These are phyloP conservation scores for Parietichytrium sp. DNA, from an alignment of 108 stramenopile species.

Conservation along the genomic window DNA sequence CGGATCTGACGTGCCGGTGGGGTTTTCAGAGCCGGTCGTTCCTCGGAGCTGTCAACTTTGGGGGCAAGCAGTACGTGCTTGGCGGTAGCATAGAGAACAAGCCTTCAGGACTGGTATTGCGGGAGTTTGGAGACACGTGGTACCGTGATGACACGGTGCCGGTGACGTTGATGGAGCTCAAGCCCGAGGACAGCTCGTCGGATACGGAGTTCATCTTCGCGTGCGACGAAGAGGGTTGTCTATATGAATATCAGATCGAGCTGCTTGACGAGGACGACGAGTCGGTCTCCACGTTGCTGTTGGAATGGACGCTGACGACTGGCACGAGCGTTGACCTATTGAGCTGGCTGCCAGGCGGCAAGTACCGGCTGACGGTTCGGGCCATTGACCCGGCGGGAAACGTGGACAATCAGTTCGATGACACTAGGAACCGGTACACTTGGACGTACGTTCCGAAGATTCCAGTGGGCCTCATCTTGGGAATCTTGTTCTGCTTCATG, in stretches of 20 bases:
- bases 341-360: constrained; percentile 73
- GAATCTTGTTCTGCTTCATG: constrained; percentile 31
- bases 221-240: constrained; percentile 57
- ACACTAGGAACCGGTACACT: constrained; percentile 66
- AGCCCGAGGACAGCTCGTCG: constrained; percentile 54
- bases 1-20: constrained; percentile 51
- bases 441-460: constrained; percentile 74
- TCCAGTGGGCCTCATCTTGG: constrained; percentile 58
- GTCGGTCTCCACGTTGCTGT: constrained; percentile 39
- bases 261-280: constrained; percentile 58
- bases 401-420: constrained; percentile 54
- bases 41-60: constrained; percentile 51
- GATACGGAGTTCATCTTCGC: constrained; percentile 56
- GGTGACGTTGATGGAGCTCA: constrained; percentile 56
- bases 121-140: constrained; percentile 67
- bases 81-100: constrained; percentile 48
- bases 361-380: constrained; percentile 71
- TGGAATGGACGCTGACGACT: constrained; percentile 65
- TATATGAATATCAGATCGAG: constrained; percentile 74
- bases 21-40: constrained; percentile 55
- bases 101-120: neutral
- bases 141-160: constrained; percentile 70
- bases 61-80: constrained; percentile 50
- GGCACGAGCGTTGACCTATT: constrained; percentile 54
- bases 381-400: constrained; percentile 76